A percentile compares a stretch with the other conserved stretches of the same genome.
Conservation (phyloP, 306 rosid species). For the Vicia faba region DNA sequence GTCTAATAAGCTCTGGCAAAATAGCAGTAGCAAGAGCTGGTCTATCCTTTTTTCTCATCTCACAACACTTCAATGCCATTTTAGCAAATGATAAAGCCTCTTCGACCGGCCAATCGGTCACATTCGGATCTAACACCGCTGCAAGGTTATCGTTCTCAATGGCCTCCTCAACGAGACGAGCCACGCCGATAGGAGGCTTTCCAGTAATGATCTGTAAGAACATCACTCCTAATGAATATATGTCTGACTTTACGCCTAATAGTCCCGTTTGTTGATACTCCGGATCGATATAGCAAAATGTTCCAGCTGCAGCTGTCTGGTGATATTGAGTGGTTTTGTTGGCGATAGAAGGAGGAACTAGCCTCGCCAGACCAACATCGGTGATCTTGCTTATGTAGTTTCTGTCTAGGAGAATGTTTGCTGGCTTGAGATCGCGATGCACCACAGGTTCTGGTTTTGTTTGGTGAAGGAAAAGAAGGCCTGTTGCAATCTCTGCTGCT, state of each 20-base stretch:
- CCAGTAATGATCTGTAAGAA: slow-evolving; percentile 73
- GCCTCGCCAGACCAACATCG: slow-evolving; percentile 76
- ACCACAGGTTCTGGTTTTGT: slow-evolving; percentile 76
- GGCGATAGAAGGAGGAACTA: slow-evolving; percentile 60
- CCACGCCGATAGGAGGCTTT: slow-evolving; percentile 70
- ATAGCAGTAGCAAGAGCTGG: slow-evolving; percentile 60
- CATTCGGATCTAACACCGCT: slow-evolving; percentile 58
- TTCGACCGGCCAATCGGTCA: slow-evolving; percentile 74
- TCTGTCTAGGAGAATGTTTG: slow-evolving; percentile 67
- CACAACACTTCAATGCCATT: slow-evolving; percentile 77
- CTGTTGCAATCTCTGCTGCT: slow-evolving; percentile 72
- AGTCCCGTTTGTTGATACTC: slow-evolving; percentile 83
- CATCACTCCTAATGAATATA: slow-evolving; percentile 75
- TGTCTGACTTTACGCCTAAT: slow-evolving; percentile 76
- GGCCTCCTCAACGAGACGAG: slow-evolving; percentile 57
- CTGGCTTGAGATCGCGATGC: slow-evolving; percentile 84
- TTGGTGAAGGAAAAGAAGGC: slow-evolving; percentile 73
- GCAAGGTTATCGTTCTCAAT: slow-evolving; percentile 45
- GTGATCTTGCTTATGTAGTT: slow-evolving; percentile 62
- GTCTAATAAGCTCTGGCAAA: slow-evolving; percentile 62
- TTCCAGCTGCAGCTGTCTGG: slow-evolving; percentile 74
- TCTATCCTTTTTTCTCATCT: slow-evolving; percentile 69
- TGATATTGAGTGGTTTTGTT: slow-evolving; percentile 58
- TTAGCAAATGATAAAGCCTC: slow-evolving; percentile 55
- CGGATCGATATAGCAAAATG: slow-evolving; percentile 83